A percentile compares a stretch with the other conserved stretches of the same genome.
These are phyloP conservation scores for Plasmodium sp. DNA, from an alignment of 169 alveolate genomes.

Conservation along the genomic window DNA sequence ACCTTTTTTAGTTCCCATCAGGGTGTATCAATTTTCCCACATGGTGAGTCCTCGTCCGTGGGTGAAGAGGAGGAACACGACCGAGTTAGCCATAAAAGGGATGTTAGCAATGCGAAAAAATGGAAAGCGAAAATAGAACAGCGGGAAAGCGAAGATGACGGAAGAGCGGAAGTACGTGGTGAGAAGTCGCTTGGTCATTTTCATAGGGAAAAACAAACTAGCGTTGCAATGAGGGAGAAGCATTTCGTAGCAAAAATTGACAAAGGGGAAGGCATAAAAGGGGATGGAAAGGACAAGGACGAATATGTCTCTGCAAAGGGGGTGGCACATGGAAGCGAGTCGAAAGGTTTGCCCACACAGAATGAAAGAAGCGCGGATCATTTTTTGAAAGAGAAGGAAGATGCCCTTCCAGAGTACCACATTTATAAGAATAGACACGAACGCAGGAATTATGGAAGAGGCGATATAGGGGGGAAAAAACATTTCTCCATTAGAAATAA, in stretches of 20 bases:
- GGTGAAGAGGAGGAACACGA: neutral
- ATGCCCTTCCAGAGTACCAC: neutral
- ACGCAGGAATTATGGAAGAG: neutral
- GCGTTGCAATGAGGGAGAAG: neutral
- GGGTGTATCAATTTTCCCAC: neutral
- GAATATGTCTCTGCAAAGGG: neutral
- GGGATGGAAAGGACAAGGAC: neutral
- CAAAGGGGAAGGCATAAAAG: neutral
- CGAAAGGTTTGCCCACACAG: neutral
- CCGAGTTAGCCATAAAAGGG: neutral
- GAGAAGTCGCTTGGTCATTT: neutral
- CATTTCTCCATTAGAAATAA: slow-evolving; percentile 2
- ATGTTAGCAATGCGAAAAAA: neutral
- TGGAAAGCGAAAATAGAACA: neutral
- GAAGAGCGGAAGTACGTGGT: neutral
- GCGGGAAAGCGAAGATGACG: neutral
- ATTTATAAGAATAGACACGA: slow-evolving; percentile 4
- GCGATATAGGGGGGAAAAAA: neutral
- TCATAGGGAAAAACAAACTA: neutral
- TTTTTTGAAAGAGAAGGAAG: neutral
- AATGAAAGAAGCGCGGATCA: neutral
- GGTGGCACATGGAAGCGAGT: neutral
- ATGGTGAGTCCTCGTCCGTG: neutral
- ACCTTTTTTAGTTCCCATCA: slow-evolving; percentile 41
- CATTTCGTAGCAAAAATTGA: neutral